These are phyloP conservation scores for Rhodotorula sp. DNA, from an alignment of 1,284 basidiomycete genomes.

Conservation along the genomic window DNA sequence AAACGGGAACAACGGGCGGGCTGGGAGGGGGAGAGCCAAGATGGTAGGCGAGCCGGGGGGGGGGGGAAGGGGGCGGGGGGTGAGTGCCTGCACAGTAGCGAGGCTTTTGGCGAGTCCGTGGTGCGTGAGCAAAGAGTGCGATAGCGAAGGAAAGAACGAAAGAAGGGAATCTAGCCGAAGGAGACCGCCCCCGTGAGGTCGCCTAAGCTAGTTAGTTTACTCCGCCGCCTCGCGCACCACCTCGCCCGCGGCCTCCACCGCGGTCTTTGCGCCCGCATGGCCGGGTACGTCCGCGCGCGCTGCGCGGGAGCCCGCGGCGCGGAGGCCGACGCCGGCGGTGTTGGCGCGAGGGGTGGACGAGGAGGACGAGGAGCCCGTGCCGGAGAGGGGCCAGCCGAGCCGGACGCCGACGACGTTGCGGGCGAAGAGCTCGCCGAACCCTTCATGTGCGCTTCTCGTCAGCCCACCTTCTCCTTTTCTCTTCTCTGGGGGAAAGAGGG, in stretches of 20 bases:
- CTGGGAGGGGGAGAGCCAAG: too few relatives aligned
- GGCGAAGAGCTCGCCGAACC: constrained; percentile 96
- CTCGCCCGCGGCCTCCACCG: constrained; percentile 36
- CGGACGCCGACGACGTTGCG: constrained; percentile 76
- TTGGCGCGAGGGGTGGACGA: constrained; percentile 26
- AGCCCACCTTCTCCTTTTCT: neutral
- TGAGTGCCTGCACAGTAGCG: too few relatives aligned
- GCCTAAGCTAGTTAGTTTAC: too few relatives aligned
- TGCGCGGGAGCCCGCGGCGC: constrained; percentile 25
- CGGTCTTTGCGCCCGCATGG: constrained; percentile 42
- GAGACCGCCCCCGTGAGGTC: too few relatives aligned
- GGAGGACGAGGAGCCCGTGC: constrained; percentile 6
- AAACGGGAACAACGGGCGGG: too few relatives aligned
- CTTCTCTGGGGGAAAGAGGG: neutral
- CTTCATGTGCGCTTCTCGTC: constrained; percentile 14
- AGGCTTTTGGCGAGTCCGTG: neutral
- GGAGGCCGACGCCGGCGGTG: constrained; percentile 39
- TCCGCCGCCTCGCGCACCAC: constrained; percentile 11
- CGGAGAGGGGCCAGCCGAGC: constrained; percentile 51
- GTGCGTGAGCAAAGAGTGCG: neutral
- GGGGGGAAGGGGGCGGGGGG: too few relatives aligned
- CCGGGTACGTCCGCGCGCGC: constrained; percentile 35
- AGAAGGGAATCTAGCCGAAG: neutral
- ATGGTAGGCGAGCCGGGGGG: too few relatives aligned
- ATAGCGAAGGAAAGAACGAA: neutral